Evolutionary conservation across 2,329 filamentous ascomycete genomes (phyloP).

Genomic region (Penicillium olsonii): DNA sequence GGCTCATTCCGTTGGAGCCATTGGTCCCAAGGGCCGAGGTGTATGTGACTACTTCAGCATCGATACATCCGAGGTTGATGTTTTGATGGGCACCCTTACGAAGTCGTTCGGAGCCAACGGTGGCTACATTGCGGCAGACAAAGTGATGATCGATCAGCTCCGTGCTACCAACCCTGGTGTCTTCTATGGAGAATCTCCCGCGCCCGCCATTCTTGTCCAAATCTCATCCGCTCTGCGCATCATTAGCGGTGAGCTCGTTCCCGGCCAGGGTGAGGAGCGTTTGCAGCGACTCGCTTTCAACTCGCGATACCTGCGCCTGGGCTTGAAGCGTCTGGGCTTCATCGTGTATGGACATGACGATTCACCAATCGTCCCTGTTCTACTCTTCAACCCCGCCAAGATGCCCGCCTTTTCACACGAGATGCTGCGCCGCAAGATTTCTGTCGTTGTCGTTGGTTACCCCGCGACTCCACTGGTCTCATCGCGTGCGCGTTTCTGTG

Average conservation of each 20-base stretch:
- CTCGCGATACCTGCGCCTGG: slow-evolving; percentile 94
- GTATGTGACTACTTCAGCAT: slow-evolving; percentile 98
- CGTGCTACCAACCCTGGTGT: slow-evolving; percentile 82
- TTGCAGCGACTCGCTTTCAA: slow-evolving; percentile 97
- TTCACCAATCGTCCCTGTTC: slow-evolving; percentile 90
- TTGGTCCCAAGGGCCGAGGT: slow-evolving; percentile 83
- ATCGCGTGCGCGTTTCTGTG: slow-evolving; percentile 91
- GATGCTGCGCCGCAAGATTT: slow-evolving; percentile 97
- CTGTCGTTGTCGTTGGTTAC: slow-evolving; percentile 95
- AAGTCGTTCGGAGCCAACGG: slow-evolving; percentile 99
- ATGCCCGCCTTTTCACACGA: slow-evolving; percentile 98
- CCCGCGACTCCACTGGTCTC: slow-evolving; percentile 94
- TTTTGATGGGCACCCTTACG: slow-evolving; percentile 96
- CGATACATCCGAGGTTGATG: slow-evolving; percentile 83
- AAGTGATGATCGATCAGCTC: slow-evolving; percentile 89
- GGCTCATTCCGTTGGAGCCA: slow-evolving; percentile 90
- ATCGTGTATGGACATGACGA: slow-evolving; percentile 98
- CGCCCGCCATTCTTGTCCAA: slow-evolving; percentile 85
- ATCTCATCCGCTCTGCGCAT: slow-evolving; percentile 84
- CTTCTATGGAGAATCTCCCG: slow-evolving; percentile 81
- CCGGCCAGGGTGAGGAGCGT: slow-evolving; percentile 92
- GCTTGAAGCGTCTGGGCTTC: slow-evolving; percentile 92
- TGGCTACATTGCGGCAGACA: slow-evolving; percentile 89
- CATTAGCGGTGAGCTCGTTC: slow-evolving; percentile 82
- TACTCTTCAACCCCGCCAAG: slow-evolving; percentile 98